Evolutionary conservation across 179 eudicot species (phyloP), one percentile per base, ranked within the genome.

Genomic region (Carnegiea gigantea): DNA sequence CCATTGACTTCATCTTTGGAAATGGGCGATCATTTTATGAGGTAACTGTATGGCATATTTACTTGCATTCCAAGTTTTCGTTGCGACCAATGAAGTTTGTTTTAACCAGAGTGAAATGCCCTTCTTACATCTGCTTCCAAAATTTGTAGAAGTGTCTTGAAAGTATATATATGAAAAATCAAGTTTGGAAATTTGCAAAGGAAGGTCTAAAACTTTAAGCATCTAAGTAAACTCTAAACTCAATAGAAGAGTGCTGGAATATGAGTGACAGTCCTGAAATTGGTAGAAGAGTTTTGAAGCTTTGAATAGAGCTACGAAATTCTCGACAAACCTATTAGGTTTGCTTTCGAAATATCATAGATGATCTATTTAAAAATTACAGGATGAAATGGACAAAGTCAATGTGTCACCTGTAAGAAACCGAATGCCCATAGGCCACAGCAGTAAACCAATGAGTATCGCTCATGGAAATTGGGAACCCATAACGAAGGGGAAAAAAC

Each of bases 1-100:
- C 98, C 14, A 92, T 95, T 14, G 98, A 95, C 77, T 95, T 95
- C 87, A 86, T 93, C 59, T 95, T 95, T 53, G 99, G 98, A 75
- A 91, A 92, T 62, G 98, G 83, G 59, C 90, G 88, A 79, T 95
- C 98, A 44, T 88, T 91, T 72, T 95, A 93, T 53, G 95, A 93
- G 96, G 98, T 94, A 87, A 80, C 18, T 2, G 65, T 18, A 57
- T 57, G 64, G 20, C 3, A 57, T 57, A 18, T 21, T 51, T 51
- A 60, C 24, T 18, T 60, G 14, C 65, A 60, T 21, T 21, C 23
- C 65, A 60, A 60, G 65, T 60, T 60, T 60, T 6, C 1, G 36
- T 33, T 2, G 18, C 5, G n/a, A 60, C 26, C 65, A 18, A 60
- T 0, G 17, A 51, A 51, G 9, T 40, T 7, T 51, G 4, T 51